Evolutionary conservation across 1,284 basidiomycete species (phyloP), one percentile per base, ranked within the genome.

Genomic region (Tranzscheliella williamsii): DNA sequence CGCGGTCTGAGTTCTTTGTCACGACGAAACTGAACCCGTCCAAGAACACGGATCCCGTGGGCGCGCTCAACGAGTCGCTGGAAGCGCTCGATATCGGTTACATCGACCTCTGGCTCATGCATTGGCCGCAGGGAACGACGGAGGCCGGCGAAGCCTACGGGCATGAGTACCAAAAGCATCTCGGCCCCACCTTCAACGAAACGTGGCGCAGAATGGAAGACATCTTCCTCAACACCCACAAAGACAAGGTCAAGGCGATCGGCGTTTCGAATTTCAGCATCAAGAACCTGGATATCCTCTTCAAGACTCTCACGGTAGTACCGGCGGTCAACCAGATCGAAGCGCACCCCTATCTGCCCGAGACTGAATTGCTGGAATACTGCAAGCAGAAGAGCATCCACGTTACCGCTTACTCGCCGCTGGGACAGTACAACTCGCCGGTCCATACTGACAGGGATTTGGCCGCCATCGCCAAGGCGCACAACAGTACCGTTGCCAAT

Each of bases 391-490:
- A 89, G 75, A 82, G 81, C 26, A 91, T 93, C 67, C 79, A 85
- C 22, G 80, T 88, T 1, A 83, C 90, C 76, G 89, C 89, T 0
- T 92, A 91, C 79, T 90, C 87, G 8, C 91, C 91, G 4, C 83
- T 91, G 23, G 90, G 90, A 5, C 89, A 87, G 16, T 84, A 85
- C 6, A 83, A 85, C 68, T 85, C 86, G 4, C 87, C 88, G 2
- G 79, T 92, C n/a, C 79, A 89, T 44, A 78, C 78, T 15, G 89
- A 93, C 72, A 83, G 85, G 41, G 82, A 83, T 15, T 84, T 89
- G 13, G 57, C 79, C n/a, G 81, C 81, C 54, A 83, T 91, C 46
- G 88, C 87, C 4, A 71, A 81, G 39, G 70, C 73, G 76, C 81
- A 88, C 75, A 78, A 78, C 5, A 78, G 87, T 27, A 79, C 83